A percentile compares a stretch with the other conserved stretches of the same genome.
Conservation (phyloP, 2,329 filamentous ascomycete species). For the Parascedosporium putredinis region DNA sequence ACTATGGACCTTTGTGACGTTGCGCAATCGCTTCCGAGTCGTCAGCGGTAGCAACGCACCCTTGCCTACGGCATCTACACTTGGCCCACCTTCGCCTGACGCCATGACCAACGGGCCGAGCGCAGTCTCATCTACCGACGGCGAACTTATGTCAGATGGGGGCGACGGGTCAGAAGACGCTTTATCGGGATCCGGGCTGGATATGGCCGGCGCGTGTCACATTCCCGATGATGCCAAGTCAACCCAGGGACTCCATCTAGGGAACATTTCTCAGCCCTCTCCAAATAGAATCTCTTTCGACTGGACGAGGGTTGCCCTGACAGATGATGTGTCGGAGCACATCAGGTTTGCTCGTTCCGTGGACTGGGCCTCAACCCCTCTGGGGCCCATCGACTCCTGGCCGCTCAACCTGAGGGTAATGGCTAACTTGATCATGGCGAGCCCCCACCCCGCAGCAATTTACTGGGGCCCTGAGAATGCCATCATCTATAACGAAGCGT, state of each 20-base stretch:
- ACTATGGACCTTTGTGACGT: not conserved
- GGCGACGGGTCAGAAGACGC: not conserved
- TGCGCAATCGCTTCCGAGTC: not conserved
- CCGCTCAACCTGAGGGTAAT: conserved; percentile 60
- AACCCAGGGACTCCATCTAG: not conserved
- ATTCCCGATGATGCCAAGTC: not conserved
- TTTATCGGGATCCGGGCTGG: not conserved
- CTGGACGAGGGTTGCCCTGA: conserved; percentile 64
- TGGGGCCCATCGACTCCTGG: conserved; percentile 71
- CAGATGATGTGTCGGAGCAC: conserved; percentile 54
- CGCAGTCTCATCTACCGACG: not conserved
- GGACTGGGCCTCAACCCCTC: conserved; percentile 62
- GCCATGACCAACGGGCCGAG: not conserved
- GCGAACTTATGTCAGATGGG: not conserved
- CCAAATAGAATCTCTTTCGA: conserved; percentile 54
- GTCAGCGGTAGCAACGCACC: not conserved
- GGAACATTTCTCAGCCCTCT: conserved; percentile 18
- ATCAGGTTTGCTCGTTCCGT: conserved; percentile 61
- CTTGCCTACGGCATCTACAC: not conserved
- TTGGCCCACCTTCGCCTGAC: not conserved
- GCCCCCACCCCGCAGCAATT: conserved; percentile 63
- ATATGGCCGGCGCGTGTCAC: not conserved
- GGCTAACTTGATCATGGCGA: conserved; percentile 74
- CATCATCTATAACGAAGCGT: conserved; percentile 64
- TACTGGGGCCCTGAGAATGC: conserved; percentile 67